These are phyloP conservation scores for Syncephalastrum contaminatum DNA, from an alignment of 371 early-diverging fungal genomes.

Conservation along the genomic window DNA sequence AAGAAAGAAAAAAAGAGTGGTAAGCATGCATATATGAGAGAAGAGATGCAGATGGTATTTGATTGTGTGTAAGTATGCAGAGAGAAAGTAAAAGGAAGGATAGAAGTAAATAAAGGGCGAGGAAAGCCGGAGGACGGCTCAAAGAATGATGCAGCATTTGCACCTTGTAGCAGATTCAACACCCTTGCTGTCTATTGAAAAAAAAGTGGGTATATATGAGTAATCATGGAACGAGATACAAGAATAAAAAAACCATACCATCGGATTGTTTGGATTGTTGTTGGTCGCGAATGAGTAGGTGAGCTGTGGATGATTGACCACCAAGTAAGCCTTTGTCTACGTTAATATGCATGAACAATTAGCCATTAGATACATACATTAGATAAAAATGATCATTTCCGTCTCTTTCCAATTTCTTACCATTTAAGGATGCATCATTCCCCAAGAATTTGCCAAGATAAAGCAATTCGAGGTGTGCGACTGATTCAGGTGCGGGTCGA, in stretches of 20 bases:
- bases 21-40: no score
- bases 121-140: neutral
- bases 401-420: neutral
- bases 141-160: constrained; percentile 25
- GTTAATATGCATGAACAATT: neutral
- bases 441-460: constrained; percentile 34
- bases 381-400: neutral
- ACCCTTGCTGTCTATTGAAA: constrained; percentile 12
- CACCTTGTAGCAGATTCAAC: constrained; percentile 17
- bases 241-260: constrained; percentile 1
- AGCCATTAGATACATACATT: neutral
- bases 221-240: neutral
- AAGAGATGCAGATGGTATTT: no score
- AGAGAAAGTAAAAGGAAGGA: neutral
- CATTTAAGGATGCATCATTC: constrained; percentile 26
- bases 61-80: no score
- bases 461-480: constrained; percentile 21
- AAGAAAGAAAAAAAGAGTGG: no score
- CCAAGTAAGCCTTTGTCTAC: constrained; percentile 17
- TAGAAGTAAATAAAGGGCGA: neutral
- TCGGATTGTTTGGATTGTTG: constrained; percentile 12
- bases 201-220: neutral
- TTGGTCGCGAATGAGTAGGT: constrained; percentile 17
- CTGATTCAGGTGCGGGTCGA: constrained; percentile 16
- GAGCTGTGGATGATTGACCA: constrained; percentile 18